A percentile compares a stretch with the other conserved stretches of the same genome.
phyloP scores from a whole-genome alignment of 1,139 yeast genomes.

The Kodamaea suecica region DNA sequence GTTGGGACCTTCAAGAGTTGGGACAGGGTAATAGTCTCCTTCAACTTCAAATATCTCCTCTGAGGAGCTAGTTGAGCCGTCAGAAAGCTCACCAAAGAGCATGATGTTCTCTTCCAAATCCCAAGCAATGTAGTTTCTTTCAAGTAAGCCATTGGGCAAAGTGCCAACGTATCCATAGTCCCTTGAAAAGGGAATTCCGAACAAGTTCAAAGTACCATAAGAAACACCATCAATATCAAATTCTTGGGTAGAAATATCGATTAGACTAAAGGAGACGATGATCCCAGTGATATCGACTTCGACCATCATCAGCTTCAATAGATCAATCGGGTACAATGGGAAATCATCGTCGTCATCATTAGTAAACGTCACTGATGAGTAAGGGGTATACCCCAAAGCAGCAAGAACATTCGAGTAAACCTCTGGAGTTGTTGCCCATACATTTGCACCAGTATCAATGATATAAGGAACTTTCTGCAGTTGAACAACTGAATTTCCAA shows the following conservation, averaged over 20 bases:
- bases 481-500: conserved; percentile 14
- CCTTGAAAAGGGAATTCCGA: conserved; percentile 13
- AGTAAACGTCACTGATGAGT: neutral
- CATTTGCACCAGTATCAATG: conserved; percentile 23
- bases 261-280: conserved; percentile 16
- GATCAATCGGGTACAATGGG: conserved; percentile 6
- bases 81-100: conserved; percentile 15
- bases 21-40: conserved; percentile 14
- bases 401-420: conserved; percentile 18
- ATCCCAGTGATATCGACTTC: conserved; percentile 21
- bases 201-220: conserved; percentile 15
- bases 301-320: conserved; percentile 7
- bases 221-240: conserved; percentile 11
- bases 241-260: conserved; percentile 17
- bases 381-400: conserved; percentile 14
- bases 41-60: conserved; percentile 3
- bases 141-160: conserved; percentile 20
- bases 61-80: neutral
- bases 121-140: conserved; percentile 19
- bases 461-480: conserved; percentile 17
- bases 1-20: conserved; percentile 17
- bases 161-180: conserved; percentile 16
- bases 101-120: conserved; percentile 20
- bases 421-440: conserved; percentile 19
- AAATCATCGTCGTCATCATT: conserved; percentile 6